A percentile compares a stretch with the other conserved stretches of the same genome.
phyloP scores from a whole-genome alignment of 345 rosid genomes.

The Lumnitzera racemosa region DNA sequence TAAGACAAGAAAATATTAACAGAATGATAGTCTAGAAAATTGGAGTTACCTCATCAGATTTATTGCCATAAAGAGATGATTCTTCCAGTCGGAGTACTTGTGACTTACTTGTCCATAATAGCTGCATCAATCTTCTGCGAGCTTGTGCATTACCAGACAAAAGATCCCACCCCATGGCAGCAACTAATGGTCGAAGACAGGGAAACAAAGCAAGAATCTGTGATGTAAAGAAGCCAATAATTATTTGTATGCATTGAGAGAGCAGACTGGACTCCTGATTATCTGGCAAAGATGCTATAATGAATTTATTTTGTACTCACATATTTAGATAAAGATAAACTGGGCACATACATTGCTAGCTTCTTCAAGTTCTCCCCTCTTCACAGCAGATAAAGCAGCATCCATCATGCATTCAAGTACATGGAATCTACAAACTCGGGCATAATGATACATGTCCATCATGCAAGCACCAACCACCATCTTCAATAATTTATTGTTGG shows the following conservation, averaged over 20 bases:
- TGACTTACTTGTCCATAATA: slow-evolving; percentile 68
- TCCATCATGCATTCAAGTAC: slow-evolving; percentile 79
- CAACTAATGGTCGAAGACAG: slow-evolving; percentile 71
- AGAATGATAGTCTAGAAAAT: not conserved
- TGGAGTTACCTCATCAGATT: slow-evolving; percentile 56
- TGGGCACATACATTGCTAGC: slow-evolving; percentile 70
- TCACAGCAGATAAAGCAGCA: slow-evolving; percentile 57
- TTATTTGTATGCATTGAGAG: slow-evolving; percentile 1
- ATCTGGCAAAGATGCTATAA: not conserved
- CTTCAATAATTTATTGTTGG: slow-evolving; percentile 29
- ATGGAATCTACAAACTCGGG: slow-evolving; percentile 79
- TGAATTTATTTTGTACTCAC: slow-evolving; percentile 11
- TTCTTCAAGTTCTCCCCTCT: slow-evolving; percentile 68
- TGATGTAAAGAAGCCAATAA: slow-evolving; percentile 1
- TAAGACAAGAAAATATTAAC: not conserved
- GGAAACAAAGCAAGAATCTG: slow-evolving; percentile 76
- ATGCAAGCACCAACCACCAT: slow-evolving; percentile 45
- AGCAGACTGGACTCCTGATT: not conserved
- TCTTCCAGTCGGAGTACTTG: slow-evolving; percentile 65
- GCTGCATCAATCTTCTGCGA: slow-evolving; percentile 73
- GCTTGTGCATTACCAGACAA: slow-evolving; percentile 62
- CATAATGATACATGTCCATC: slow-evolving; percentile 84
- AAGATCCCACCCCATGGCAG: slow-evolving; percentile 97
- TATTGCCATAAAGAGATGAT: slow-evolving; percentile 57
- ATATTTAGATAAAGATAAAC: slow-evolving; percentile 15